A percentile compares a stretch with the other conserved stretches of the same genome.
phyloP scores from a whole-genome alignment of 2,329 filamentous ascomycete genomes.

The Exophiala sideris region DNA sequence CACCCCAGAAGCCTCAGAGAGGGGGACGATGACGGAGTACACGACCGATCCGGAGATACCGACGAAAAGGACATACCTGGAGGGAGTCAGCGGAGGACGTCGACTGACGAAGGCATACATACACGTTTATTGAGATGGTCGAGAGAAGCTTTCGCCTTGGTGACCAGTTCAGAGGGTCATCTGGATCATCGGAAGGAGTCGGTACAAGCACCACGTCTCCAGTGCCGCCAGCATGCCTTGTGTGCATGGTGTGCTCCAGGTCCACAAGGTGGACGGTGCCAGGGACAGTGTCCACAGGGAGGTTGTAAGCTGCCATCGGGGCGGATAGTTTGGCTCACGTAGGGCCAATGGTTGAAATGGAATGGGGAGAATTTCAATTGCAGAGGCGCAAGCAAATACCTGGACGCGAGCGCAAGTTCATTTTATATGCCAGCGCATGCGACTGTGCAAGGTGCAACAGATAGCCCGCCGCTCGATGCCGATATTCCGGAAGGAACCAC shows the following conservation, averaged over 20 bases:
- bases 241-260: slow-evolving; percentile 29
- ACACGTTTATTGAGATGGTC: slow-evolving; percentile 36
- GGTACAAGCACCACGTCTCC: slow-evolving; percentile 36
- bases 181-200: slow-evolving; percentile 37
- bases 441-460: too few species aligned
- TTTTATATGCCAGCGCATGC: background rate
- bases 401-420: background rate
- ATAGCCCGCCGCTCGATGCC: too few species aligned
- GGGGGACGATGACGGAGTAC: slow-evolving; percentile 36
- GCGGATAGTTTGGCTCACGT: background rate
- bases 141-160: slow-evolving; percentile 34
- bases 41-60: slow-evolving; percentile 34
- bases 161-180: slow-evolving; percentile 42
- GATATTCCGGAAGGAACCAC: too few species aligned
- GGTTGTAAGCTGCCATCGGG: slow-evolving; percentile 10
- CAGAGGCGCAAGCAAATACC: too few species aligned
- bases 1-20: slow-evolving; percentile 43
- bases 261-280: slow-evolving; percentile 41
- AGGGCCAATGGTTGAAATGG: background rate
- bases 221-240: slow-evolving; percentile 25
- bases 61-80: slow-evolving; percentile 36
- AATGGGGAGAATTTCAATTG: background rate
- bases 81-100: slow-evolving; percentile 8
- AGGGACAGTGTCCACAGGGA: slow-evolving; percentile 29
- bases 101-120: slow-evolving; percentile 21